Evolutionary conservation across 148 eudicot genomes (phyloP).

Genomic region (Suaeda aralocaspica): DNA sequence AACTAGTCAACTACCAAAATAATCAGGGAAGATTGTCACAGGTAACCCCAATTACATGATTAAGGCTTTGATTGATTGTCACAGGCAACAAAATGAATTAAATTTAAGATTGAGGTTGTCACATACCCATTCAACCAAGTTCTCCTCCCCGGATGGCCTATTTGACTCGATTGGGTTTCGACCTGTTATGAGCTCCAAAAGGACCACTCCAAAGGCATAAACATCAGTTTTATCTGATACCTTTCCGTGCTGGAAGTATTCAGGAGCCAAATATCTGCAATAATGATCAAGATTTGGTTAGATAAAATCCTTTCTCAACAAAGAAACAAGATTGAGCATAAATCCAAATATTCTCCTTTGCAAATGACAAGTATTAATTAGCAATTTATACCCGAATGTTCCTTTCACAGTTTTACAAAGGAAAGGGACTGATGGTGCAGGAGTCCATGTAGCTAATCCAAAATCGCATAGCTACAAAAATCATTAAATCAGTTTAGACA

Average conservation of each 20-base stretch:
- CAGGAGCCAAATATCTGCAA: slow-evolving; percentile 91
- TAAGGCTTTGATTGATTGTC: no score
- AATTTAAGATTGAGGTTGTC: slow-evolving; percentile 13
- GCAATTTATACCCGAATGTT: slow-evolving; percentile 80
- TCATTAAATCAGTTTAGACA: slow-evolving; percentile 26
- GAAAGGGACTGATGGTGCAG: slow-evolving; percentile 92
- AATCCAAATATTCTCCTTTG: neutral
- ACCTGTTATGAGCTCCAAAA: slow-evolving; percentile 81
- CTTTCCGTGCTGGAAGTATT: slow-evolving; percentile 96
- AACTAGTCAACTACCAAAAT: slow-evolving; percentile 1
- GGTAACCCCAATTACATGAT: no score
- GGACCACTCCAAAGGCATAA: slow-evolving; percentile 91
- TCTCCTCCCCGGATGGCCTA: slow-evolving; percentile 84
- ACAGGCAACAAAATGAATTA: neutral
- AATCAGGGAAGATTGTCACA: no score
- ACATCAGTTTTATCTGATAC: slow-evolving; percentile 94
- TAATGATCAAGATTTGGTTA: neutral
- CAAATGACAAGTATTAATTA: neutral
- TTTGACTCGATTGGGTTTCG: slow-evolving; percentile 80
- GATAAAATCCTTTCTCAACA: neutral
- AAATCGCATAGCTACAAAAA: slow-evolving; percentile 80
- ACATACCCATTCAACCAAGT: slow-evolving; percentile 90
- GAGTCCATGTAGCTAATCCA: slow-evolving; percentile 95
- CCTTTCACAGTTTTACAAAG: slow-evolving; percentile 99
- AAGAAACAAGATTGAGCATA: neutral